Conservation (phyloP, 2,329 filamentous ascomycete genomes). For the Ophiostoma populinum region DNA sequence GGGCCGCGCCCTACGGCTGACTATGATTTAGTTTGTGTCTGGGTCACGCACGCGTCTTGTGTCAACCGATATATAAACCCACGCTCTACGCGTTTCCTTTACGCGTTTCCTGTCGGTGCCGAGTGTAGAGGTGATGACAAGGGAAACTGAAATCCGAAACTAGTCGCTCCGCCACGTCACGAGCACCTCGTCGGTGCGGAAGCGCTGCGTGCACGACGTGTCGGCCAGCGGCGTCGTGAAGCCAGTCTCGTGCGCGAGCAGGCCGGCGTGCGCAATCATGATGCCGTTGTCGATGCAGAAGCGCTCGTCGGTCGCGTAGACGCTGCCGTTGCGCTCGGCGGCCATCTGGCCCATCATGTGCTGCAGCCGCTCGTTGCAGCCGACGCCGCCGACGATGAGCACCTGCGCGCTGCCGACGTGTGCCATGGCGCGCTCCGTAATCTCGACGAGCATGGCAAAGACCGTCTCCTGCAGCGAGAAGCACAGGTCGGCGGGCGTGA, state of each 20-base stretch:
- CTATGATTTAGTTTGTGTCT: background rate
- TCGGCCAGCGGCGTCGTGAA: conserved; percentile 59
- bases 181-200: conserved; percentile 66
- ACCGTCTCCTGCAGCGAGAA: conserved; percentile 93
- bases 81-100: too few species aligned
- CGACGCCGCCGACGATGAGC: conserved; percentile 86
- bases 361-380: conserved; percentile 85
- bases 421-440: conserved; percentile 95
- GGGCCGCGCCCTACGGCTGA: too few species aligned
- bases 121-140: too few species aligned
- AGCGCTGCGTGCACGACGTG: conserved; percentile 70
- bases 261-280: conserved; percentile 95
- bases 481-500: conserved; percentile 74
- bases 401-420: conserved; percentile 86
- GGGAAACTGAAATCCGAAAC: too few species aligned
- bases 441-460: conserved; percentile 94
- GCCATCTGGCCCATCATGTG: conserved; percentile 99
- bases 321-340: conserved; percentile 66
- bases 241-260: conserved; percentile 70
- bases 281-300: conserved; percentile 99
- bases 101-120: too few species aligned
- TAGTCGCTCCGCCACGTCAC: conserved; percentile 58
- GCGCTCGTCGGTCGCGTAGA: conserved; percentile 89
- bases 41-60: background rate
- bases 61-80: too few species aligned